Evolutionary conservation across 805 yeast species (phyloP), one percentile per base, ranked within the genome.

Genomic region (Danielia oregonensis): DNA sequence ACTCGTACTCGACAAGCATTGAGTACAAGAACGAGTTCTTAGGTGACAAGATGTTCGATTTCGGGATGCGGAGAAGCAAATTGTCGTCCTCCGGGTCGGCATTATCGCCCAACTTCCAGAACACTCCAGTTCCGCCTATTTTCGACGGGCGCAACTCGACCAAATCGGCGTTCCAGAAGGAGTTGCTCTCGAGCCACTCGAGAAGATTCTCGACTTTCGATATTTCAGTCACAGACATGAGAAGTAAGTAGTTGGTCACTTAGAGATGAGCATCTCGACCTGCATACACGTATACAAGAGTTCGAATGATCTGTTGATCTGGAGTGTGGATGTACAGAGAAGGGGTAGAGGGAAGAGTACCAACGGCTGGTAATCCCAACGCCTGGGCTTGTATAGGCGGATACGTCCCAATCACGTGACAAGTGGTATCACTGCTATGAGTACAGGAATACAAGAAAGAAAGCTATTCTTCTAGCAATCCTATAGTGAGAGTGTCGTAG

Each of bases 91-190:
- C 61, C n/a, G 41, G 43, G n/a, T 36, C 40, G 8, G 40, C 39
- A 17, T 54, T 42, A n/a, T 49, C 54, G 1, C 61, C 57, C 35
- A 26, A 38, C 40, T 24, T 56, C 68, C 22, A 80, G 53, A 82
- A 83, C 0, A 87, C 91, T 5, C 95, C 95, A 2, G 76, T 44
- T 1, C 95, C 95, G 2, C 86, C 87, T 2, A 62, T 39, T 3
- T 57, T 44, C 0, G 86, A 76, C n/a, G 46, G 25, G 19, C 33
- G 40, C 23, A 57, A 63, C 1, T 82, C 55, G 24, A 65, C 63
- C 8, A 82, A 51, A 2, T 65, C 69, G 5, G 69, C 55, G 39
- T 76, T 69, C 73, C 86, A 76, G 39, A 65, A 70, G 1, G 82
- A 72, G 34, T 76, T 69, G 34, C 75, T 70, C 3, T 55, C 43